These are phyloP conservation scores for Fraxinus velutina DNA, from an alignment of 305 asterid genomes.

Conservation along the genomic window DNA sequence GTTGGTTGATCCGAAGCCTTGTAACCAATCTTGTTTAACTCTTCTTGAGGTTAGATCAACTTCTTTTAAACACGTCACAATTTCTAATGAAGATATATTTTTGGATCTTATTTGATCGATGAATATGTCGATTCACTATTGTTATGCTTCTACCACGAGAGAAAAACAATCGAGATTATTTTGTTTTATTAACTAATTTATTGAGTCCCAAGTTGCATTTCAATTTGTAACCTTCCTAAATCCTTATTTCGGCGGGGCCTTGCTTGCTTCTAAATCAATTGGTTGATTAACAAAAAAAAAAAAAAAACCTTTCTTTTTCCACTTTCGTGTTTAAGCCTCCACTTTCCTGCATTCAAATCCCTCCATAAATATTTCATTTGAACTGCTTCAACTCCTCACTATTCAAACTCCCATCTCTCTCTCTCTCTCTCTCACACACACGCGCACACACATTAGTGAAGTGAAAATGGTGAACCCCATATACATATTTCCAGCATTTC, in stretches of 20 bases:
- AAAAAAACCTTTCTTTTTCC: not conserved
- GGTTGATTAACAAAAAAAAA: not conserved
- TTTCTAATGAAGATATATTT: too few relatives aligned
- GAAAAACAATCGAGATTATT: not conserved
- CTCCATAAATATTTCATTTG: constrained; percentile 26
- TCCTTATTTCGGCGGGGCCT: not conserved
- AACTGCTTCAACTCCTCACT: constrained; percentile 31
- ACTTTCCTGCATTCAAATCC: constrained; percentile 11
- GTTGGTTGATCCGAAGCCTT: not conserved
- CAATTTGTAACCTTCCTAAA: not conserved
- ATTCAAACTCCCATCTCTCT: constrained; percentile 1
- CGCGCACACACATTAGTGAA: not conserved
- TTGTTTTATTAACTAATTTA: too few relatives aligned
- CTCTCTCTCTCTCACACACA: not conserved
- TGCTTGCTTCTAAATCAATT: not conserved
- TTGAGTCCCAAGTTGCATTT: not conserved
- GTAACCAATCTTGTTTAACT: not conserved
- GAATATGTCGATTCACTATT: not conserved
- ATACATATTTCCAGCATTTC: constrained; percentile 10
- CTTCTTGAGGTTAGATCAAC: too few relatives aligned
- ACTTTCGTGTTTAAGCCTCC: not conserved
- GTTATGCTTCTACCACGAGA: not conserved
- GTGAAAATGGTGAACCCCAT: constrained; percentile 21
- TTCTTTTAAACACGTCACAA: too few relatives aligned
- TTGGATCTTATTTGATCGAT: too few relatives aligned